A percentile compares a stretch with the other conserved stretches of the same genome.
Conservation (phyloP, 768 basidiomycete species). For the Cyclocybe aegerita region DNA sequence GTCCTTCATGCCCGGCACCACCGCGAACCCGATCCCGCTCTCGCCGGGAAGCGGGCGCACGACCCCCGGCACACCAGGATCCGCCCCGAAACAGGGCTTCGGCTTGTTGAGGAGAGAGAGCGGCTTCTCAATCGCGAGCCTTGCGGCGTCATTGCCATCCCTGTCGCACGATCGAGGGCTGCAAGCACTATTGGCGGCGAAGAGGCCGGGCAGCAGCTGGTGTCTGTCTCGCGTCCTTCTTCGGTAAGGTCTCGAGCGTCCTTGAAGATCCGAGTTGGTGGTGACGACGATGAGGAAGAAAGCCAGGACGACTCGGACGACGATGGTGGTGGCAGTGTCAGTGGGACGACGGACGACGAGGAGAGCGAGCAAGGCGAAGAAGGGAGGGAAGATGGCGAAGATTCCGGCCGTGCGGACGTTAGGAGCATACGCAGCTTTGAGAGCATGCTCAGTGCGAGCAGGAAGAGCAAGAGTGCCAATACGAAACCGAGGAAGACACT, state of each 20-base stretch:
- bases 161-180: constrained; percentile 35
- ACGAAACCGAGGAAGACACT: constrained; percentile 59
- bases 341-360: constrained; percentile 33
- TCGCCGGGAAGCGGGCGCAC: constrained; percentile 10
- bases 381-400: constrained; percentile 31
- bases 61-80: constrained; percentile 22
- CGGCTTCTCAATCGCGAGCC: constrained; percentile 79
- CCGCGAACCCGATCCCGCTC: constrained; percentile 8
- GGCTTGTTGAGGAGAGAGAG: constrained; percentile 73
- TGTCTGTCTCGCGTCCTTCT: constrained; percentile 43
- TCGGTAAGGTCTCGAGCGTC: constrained; percentile 22
- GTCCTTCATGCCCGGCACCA: constrained; percentile 59
- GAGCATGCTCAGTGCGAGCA: constrained; percentile 71
- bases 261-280: constrained; percentile 30
- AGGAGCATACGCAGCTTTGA: constrained; percentile 85
- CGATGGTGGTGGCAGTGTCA: constrained; percentile 34
- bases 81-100: constrained; percentile 48
- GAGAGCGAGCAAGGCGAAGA: constrained; percentile 24
- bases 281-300: constrained; percentile 35
- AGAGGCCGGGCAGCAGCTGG: constrained; percentile 46
- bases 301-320: constrained; percentile 31
- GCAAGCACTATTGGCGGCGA: constrained; percentile 23
- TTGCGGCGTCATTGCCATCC: constrained; percentile 62
- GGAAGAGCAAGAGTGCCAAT: constrained; percentile 17
- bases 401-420: constrained; percentile 47